Evolutionary conservation across 805 yeast genomes (phyloP).

Genomic region (Yamadazyma sp.): DNA sequence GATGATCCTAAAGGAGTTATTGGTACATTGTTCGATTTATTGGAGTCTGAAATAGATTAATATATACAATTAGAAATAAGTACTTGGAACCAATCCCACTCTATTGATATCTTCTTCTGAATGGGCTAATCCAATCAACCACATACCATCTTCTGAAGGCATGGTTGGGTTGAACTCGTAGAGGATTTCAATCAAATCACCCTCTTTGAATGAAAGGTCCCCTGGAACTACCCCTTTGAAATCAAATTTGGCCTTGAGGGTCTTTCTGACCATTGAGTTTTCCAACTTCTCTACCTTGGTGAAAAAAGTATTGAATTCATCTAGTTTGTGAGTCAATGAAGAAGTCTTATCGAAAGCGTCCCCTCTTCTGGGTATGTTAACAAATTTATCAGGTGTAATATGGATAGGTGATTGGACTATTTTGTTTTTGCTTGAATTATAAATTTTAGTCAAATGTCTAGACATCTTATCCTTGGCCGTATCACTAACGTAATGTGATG

Average conservation of each 20-base stretch:
- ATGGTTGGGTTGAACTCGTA: slow-evolving; percentile 28
- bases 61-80: slow-evolving; percentile 15
- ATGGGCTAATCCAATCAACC: slow-evolving; percentile 31
- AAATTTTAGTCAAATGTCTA: slow-evolving; percentile 22
- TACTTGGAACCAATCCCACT: slow-evolving; percentile 38
- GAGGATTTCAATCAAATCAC: slow-evolving; percentile 31
- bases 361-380: slow-evolving; percentile 4
- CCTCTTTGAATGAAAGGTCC: slow-evolving; percentile 33
- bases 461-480: slow-evolving; percentile 8
- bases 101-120: slow-evolving; percentile 17
- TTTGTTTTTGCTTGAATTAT: slow-evolving; percentile 33
- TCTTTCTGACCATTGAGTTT: slow-evolving; percentile 1
- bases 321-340: slow-evolving; percentile 25
- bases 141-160: slow-evolving; percentile 21
- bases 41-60: slow-evolving; percentile 40
- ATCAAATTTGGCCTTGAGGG: slow-evolving; percentile 17
- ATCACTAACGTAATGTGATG: slow-evolving; percentile 5
- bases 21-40: slow-evolving; percentile 35
- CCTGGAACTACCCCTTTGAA: slow-evolving; percentile 35
- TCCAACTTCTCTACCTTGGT: slow-evolving; percentile 12
- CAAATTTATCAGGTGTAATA: slow-evolving; percentile 3
- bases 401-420: slow-evolving; percentile 29
- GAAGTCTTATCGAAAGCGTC: slow-evolving; percentile 15
- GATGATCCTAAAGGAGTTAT: slow-evolving; percentile 39
- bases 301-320: slow-evolving; percentile 22